Evolutionary conservation across 176 grass and related monocot genomes (phyloP).

Genomic region (Aegilops tauschii): DNA sequence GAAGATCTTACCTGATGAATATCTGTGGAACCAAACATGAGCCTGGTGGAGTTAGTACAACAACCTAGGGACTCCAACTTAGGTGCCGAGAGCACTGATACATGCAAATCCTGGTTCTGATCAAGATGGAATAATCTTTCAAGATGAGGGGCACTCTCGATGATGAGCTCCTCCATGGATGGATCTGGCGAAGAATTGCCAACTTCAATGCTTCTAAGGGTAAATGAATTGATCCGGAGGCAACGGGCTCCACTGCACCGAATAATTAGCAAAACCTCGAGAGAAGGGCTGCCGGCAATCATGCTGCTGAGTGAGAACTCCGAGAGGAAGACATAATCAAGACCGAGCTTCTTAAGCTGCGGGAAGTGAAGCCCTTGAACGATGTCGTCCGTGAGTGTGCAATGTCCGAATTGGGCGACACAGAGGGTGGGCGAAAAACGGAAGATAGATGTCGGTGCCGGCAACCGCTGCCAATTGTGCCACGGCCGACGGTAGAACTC

Average conservation of each 20-base stretch:
- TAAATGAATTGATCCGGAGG: not conserved
- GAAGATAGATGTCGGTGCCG: constrained; percentile 12
- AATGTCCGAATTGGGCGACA: not conserved
- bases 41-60: not conserved
- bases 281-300: not conserved
- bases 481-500: not conserved
- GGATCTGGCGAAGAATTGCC: no score
- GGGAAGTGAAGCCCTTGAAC: not conserved
- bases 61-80: not conserved
- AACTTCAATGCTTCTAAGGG: not conserved
- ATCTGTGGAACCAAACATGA: not conserved
- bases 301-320: not conserved
- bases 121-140: not conserved
- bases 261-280: not conserved
- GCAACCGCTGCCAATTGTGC: not conserved
- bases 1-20: not conserved
- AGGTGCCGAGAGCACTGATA: not conserved
- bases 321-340: not conserved
- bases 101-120: not conserved
- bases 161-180: not conserved
- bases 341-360: not conserved
- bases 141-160: not conserved
- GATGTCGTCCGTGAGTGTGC: not conserved
- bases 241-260: not conserved
- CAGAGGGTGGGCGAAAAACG: not conserved